These are phyloP conservation scores for Cordyceps javanica DNA, from an alignment of 2,329 filamentous ascomycete species.

Conservation along the genomic window DNA sequence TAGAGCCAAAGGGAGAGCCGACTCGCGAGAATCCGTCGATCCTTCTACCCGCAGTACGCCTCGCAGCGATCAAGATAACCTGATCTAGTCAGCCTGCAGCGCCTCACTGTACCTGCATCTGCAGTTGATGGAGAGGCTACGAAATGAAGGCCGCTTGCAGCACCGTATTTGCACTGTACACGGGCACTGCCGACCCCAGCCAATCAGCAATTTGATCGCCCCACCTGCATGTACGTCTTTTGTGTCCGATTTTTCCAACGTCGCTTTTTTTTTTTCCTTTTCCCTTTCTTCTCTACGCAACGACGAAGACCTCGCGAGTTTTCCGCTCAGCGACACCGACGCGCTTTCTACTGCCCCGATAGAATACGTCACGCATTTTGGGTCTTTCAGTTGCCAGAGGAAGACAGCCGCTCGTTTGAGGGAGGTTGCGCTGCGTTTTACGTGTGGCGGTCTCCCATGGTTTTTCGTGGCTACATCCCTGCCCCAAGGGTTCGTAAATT, in stretches of 20 bases:
- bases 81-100: neutral
- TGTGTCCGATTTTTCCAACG: neutral
- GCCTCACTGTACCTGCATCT: neutral
- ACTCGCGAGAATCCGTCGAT: neutral
- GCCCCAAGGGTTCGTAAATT: neutral
- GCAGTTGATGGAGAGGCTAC: neutral
- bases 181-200: neutral
- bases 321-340: conserved; percentile 15
- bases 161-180: neutral
- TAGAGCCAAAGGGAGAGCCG: neutral
- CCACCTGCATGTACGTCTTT: neutral
- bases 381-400: conserved; percentile 29
- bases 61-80: neutral
- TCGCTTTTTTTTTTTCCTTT: conserved; percentile 13
- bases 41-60: neutral
- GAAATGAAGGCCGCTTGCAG: neutral
- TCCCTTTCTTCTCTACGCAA: conserved; percentile 26
- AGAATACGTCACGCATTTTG: conserved; percentile 18
- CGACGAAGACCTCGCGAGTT: conserved; percentile 19
- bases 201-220: neutral
- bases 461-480: conserved; percentile 35
- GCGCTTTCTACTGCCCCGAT: conserved; percentile 14
- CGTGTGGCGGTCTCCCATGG: conserved; percentile 38
- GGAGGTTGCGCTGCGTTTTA: conserved; percentile 31
- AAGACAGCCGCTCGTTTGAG: conserved; percentile 38